These are phyloP conservation scores for Arctostaphylos glauca DNA, from an alignment of 148 eudicot genomes.

Conservation along the genomic window DNA sequence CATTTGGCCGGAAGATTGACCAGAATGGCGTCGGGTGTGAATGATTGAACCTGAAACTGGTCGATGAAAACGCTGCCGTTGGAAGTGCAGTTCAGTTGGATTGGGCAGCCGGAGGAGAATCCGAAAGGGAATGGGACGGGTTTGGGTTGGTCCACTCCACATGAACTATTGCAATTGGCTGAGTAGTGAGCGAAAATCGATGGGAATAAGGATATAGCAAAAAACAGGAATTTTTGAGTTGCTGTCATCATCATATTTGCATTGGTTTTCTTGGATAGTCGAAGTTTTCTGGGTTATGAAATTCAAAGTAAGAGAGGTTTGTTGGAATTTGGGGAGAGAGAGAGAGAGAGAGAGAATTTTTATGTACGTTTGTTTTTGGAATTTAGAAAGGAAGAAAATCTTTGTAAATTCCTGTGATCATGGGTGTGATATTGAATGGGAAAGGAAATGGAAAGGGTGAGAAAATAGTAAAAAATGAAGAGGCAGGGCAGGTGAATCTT, in stretches of 20 bases:
- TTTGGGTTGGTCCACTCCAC: constrained; percentile 21
- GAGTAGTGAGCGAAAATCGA: neutral
- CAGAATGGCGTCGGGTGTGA: constrained; percentile 21
- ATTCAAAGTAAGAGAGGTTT: neutral
- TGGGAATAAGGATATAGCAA: neutral
- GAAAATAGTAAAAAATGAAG: neutral
- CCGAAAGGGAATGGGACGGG: constrained; percentile 43
- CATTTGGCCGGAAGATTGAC: constrained; percentile 40
- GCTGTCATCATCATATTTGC: neutral
- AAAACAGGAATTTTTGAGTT: neutral
- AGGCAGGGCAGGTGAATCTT: neutral
- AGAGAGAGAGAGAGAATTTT: neutral
- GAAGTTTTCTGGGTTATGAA: no score
- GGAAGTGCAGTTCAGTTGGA: constrained; percentile 40
- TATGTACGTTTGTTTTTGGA: neutral
- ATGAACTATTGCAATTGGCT: constrained; percentile 19
- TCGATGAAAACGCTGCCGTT: constrained; percentile 22
- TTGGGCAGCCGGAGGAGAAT: constrained; percentile 45
- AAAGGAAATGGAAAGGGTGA: neutral
- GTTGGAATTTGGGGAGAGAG: neutral
- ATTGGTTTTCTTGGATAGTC: neutral
- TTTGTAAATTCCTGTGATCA: neutral
- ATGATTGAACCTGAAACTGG: constrained; percentile 24
- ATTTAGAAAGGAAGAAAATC: neutral
- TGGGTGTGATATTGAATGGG: neutral